A percentile compares a stretch with the other conserved stretches of the same genome.
Evolutionary conservation across 2,329 filamentous ascomycete genomes (phyloP).

Genomic region (Colletotrichum agaves): DNA sequence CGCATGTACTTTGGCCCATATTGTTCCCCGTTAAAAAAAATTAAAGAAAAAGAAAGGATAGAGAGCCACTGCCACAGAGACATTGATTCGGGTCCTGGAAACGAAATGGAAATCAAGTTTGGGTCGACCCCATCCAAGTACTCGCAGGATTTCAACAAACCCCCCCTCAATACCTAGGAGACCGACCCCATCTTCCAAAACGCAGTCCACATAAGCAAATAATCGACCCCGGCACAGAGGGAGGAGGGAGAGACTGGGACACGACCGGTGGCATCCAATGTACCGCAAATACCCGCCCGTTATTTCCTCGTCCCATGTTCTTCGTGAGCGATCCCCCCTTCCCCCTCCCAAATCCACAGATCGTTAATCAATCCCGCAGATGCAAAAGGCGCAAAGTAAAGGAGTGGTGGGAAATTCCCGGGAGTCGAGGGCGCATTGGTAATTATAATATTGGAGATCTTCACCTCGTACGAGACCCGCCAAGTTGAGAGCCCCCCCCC

Average conservation of each 20-base stretch:
- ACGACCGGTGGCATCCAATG: too few relatives aligned
- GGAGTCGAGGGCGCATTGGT: background rate
- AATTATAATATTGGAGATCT: slow-evolving; percentile 18
- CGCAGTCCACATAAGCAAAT: background rate
- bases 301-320: too few relatives aligned
- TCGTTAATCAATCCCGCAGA: slow-evolving; percentile 9
- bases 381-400: slow-evolving; percentile 13
- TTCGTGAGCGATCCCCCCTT: background rate
- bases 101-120: background rate
- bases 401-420: background rate
- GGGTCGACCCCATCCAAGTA: background rate
- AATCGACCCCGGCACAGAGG: background rate
- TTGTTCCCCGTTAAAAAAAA: too few relatives aligned
- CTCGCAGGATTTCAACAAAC: slow-evolving; percentile 25
- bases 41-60: too few relatives aligned
- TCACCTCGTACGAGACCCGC: slow-evolving; percentile 20
- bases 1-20: too few relatives aligned
- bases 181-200: background rate
- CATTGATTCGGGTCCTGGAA: background rate
- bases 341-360: background rate
- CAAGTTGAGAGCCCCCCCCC: too few relatives aligned
- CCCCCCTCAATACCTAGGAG: background rate
- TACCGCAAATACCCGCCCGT: too few relatives aligned
- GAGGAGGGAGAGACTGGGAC: too few relatives aligned
- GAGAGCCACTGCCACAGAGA: too few relatives aligned